Evolutionary conservation across 345 rosid genomes (phyloP), one percentile per base, ranked within the genome.

Genomic region (Leavenworthia alabamica): DNA sequence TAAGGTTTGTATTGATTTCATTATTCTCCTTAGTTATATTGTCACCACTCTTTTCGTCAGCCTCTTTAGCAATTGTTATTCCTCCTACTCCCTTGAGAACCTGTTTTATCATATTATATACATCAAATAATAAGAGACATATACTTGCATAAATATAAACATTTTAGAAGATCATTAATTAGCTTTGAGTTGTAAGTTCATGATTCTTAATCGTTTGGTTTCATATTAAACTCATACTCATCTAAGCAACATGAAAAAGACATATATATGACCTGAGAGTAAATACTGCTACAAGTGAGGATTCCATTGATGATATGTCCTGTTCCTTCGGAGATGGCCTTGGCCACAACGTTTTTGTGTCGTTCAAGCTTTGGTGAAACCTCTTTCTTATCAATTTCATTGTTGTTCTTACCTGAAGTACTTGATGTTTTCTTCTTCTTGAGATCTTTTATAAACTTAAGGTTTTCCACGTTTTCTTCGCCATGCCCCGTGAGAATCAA

Each of bases 251-350:
- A n/a, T n/a, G n/a, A n/a, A n/a, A n/a, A n/a, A n/a, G n/a, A n/a
- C n/a, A n/a, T n/a, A n/a, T n/a, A n/a, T n/a, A n/a, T n/a, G n/a
- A n/a, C n/a, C 65, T 73, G 80, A 32, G 86, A 71, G 77, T 83
- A 85, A 40, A 81, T 78, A 76, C 81, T 85, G 72, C 83, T 85
- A 54, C 88, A 80, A 41, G 12, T 77, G 65, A 90, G 85, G 44
- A 90, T 82, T 16, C 93, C 95, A 28, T 73, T 82, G 17, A 87
- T 82, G 56, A 87, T 81, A 60, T 83, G 93, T 15, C 93, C 93
- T 15, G 90, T 85, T 9, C 95, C 95, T 52, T 81, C 95, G 0
- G 93, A 95, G 29, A 87, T 87, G 8, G 90, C 89, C 81, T 72
- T 81, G 7, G 95, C 87, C 72, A 87, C 65, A 71, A 80, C 50